Evolutionary conservation across 805 yeast species (phyloP).

Genomic region (Ascoidea rubescens): DNA sequence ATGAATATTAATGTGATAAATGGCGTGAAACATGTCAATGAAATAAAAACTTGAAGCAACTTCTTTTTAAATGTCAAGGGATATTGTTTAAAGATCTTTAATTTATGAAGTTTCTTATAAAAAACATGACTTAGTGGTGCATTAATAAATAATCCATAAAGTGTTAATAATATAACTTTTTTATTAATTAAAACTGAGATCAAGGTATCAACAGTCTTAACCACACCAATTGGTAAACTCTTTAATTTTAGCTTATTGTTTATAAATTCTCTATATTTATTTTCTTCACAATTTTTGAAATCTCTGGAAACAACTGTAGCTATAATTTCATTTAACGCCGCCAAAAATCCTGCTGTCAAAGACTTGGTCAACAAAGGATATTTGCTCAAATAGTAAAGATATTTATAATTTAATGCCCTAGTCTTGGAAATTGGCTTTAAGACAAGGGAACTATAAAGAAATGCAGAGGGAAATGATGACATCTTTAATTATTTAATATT

Average conservation of each 20-base stretch:
- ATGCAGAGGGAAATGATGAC: no score
- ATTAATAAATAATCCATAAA: slow-evolving; percentile 38
- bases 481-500: no score
- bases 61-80: slow-evolving; percentile 26
- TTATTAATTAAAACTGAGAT: no score
- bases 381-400: no score
- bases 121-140: slow-evolving; percentile 48
- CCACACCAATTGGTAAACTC: not conserved
- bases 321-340: slow-evolving; percentile 41
- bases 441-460: no score
- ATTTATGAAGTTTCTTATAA: slow-evolving; percentile 28
- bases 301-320: slow-evolving; percentile 29
- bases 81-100: slow-evolving; percentile 19
- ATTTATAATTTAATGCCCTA: no score
- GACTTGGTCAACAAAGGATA: slow-evolving; percentile 48
- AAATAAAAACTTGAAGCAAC: slow-evolving; percentile 33
- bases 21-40: slow-evolving; percentile 45
- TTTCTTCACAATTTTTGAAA: no score
- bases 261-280: no score
- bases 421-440: no score
- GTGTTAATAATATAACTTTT: slow-evolving; percentile 37
- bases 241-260: no score
- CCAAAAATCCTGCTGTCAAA: slow-evolving; percentile 39
- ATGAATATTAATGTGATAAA: slow-evolving; percentile 32
- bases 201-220: not conserved